Conservation (phyloP, 78 protist genomes). For the Planoprotostelium fungivorum region DNA sequence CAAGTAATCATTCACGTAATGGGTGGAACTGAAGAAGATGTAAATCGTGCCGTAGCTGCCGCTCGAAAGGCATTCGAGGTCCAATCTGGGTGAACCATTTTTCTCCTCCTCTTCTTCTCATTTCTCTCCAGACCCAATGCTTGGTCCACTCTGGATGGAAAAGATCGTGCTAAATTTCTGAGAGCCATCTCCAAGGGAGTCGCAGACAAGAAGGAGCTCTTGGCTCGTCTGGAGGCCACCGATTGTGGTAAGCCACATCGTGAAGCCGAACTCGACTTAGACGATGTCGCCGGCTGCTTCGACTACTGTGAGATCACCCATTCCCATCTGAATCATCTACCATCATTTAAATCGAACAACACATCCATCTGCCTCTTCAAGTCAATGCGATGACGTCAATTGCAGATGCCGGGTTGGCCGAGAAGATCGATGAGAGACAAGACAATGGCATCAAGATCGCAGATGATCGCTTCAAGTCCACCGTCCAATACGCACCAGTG, state of each 20-base stretch:
- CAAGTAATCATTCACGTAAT: constrained; percentile 44
- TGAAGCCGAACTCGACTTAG: background rate
- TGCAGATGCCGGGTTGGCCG: constrained; percentile 75
- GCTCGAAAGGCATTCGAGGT: constrained; percentile 61
- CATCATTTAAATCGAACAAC: too few relatives aligned
- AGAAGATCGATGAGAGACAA: constrained; percentile 50
- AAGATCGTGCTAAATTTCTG: constrained; percentile 27
- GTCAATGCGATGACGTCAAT: too few relatives aligned
- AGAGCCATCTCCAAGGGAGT: constrained; percentile 46
- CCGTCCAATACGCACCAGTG: constrained; percentile 47
- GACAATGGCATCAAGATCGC: constrained; percentile 9
- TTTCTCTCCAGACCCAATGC: background rate
- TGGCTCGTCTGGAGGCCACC: constrained; percentile 49
- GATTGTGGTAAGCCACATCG: constrained; percentile 64
- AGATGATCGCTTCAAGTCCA: constrained; percentile 7
- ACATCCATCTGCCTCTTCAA: too few relatives aligned
- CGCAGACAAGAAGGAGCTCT: constrained; percentile 35
- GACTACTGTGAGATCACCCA: constrained; percentile 23
- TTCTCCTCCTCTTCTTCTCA: background rate
- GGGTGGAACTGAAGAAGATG: constrained; percentile 55
- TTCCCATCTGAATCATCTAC: background rate
- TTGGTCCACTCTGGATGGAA: background rate
- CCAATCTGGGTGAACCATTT: constrained; percentile 20
- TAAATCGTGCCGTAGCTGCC: constrained; percentile 65
- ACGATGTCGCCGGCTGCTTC: background rate